Evolutionary conservation across 371 early-diverging fungal species (phyloP).

Genomic region (Cokeromyces recurvatus): DNA sequence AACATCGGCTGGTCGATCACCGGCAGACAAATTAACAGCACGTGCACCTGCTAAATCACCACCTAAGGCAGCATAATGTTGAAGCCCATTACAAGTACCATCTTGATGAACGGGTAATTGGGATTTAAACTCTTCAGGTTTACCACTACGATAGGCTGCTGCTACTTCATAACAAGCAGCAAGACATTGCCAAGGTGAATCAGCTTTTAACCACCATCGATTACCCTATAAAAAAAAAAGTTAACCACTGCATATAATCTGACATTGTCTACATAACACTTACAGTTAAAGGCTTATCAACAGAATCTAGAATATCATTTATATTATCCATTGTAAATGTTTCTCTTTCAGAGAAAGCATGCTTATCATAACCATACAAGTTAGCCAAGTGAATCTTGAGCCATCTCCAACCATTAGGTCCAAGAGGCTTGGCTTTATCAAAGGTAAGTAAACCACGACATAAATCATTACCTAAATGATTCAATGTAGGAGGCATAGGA

Average conservation of each 20-base stretch:
- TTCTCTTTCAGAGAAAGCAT: constrained; percentile 82
- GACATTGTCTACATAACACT: too few relatives aligned
- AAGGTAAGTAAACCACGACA: constrained; percentile 91
- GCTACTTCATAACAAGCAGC: constrained; percentile 88
- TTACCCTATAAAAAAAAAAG: too few relatives aligned
- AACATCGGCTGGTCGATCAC: constrained; percentile 90
- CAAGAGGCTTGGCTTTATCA: constrained; percentile 79
- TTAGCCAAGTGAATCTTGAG: constrained; percentile 96
- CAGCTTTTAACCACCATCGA: constrained; percentile 91
- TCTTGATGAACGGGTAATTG: constrained; percentile 95
- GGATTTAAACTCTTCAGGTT: constrained; percentile 70
- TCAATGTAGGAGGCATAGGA: constrained; percentile 93
- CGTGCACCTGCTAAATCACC: constrained; percentile 90
- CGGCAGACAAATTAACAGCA: constrained; percentile 87
- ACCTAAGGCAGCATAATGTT: constrained; percentile 98
- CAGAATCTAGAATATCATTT: constrained; percentile 80
- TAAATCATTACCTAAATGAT: constrained; percentile 95
- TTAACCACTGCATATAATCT: too few relatives aligned
- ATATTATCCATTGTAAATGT: constrained; percentile 69
- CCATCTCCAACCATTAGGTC: constrained; percentile 87
- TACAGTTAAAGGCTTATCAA: constrained; percentile 77
- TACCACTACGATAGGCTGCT: constrained; percentile 69
- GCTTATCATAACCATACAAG: constrained; percentile 90
- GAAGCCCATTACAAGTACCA: constrained; percentile 98
- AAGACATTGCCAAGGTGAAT: constrained; percentile 93